Percentiles rank a stretch among this genome's conserved stretches.
phyloP scores from a whole-genome alignment of 495 filamentous ascomycete species.

The Penicillium turbatum region DNA sequence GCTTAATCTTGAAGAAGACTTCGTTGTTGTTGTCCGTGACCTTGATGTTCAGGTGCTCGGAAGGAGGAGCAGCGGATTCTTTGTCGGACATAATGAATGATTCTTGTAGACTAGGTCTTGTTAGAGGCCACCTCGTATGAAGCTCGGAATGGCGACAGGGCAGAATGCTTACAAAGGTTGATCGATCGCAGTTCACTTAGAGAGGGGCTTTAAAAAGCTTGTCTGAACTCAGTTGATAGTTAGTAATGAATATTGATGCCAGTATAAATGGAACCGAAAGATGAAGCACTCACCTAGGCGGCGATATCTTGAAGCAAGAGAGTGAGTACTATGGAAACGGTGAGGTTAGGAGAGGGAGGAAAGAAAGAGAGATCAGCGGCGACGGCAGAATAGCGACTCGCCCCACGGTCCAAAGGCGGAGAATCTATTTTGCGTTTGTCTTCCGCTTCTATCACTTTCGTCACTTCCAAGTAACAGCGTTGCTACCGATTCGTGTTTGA shows the following conservation, averaged over 20 bases:
- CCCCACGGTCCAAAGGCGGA: conserved; percentile 32
- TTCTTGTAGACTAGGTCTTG: background rate
- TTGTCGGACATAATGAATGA: conserved; percentile 22
- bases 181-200: background rate
- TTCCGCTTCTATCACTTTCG: conserved; percentile 10
- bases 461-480: conserved; percentile 3
- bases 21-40: conserved; percentile 99
- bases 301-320: background rate
- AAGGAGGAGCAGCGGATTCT: conserved; percentile 51
- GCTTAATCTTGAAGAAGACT: conserved; percentile 99
- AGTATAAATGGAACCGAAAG: background rate
- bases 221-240: background rate
- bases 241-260: background rate
- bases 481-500: conserved; percentile 1
- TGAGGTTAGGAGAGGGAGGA: conserved; percentile 9
- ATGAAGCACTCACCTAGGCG: conserved; percentile 3
- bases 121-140: conserved; percentile 1
- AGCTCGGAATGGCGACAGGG: background rate
- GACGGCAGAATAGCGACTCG: conserved; percentile 25
- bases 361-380: conserved; percentile 22
- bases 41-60: conserved; percentile 97
- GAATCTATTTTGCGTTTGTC: conserved; percentile 42
- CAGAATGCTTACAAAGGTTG: conserved; percentile 10
- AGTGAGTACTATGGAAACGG: conserved; percentile 4
- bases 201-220: background rate